These are phyloP conservation scores for Linnemannia exigua DNA, from an alignment of 192 early-diverging fungal species.

Conservation along the genomic window DNA sequence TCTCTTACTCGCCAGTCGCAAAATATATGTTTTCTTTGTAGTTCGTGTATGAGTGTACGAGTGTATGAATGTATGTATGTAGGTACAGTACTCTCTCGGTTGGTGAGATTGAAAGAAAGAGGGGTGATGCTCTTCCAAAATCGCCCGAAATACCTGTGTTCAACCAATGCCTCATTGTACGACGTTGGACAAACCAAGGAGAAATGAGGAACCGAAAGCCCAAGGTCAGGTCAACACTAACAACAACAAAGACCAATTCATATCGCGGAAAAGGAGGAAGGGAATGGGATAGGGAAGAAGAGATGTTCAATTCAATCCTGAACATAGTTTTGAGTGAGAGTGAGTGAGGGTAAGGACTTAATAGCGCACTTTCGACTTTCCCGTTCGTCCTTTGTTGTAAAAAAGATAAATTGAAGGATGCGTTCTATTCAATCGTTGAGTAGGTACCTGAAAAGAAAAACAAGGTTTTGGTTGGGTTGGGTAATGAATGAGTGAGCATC, in stretches of 20 bases:
- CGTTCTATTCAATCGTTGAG: background rate
- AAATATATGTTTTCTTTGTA: background rate
- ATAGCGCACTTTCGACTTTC: slow-evolving; percentile 5
- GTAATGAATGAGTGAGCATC: background rate
- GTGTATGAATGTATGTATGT: background rate
- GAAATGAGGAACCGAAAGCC: background rate
- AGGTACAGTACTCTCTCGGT: background rate
- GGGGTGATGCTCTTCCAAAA: slow-evolving; percentile 8
- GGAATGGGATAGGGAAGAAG: background rate
- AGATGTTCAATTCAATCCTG: slow-evolving; percentile 1
- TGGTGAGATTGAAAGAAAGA: background rate
- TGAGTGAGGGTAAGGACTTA: background rate
- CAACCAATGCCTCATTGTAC: slow-evolving; percentile 10
- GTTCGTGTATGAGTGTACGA: background rate
- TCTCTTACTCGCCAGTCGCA: background rate
- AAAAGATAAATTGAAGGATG: background rate
- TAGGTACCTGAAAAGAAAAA: background rate
- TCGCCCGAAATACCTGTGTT: slow-evolving; percentile 13
- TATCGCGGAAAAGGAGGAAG: background rate
- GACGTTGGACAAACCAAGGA: slow-evolving; percentile 8
- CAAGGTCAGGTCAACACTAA: background rate
- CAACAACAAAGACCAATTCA: background rate
- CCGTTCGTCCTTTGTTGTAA: slow-evolving; percentile 30
- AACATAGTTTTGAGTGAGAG: background rate
- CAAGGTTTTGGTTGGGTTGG: slow-evolving; percentile 2